These are phyloP conservation scores for Closterium sp. DNA, from an alignment of 139 green algal species.

Conservation along the genomic window DNA sequence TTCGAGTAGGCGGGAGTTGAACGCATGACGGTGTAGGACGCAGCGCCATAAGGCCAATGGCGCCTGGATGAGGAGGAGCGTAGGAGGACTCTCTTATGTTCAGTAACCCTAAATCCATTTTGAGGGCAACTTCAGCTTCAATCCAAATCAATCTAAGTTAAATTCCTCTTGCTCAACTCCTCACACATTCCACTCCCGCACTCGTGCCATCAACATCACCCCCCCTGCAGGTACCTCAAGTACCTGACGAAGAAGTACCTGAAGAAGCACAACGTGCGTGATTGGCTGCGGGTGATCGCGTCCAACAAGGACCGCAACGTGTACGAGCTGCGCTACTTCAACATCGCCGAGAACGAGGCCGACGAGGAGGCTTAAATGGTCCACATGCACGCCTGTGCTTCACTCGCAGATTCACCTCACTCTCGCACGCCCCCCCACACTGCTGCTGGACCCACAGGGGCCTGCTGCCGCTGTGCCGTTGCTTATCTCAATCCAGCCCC, in stretches of 20 bases:
- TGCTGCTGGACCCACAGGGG: not conserved
- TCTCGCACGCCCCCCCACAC: not conserved
- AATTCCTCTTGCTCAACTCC: not conserved
- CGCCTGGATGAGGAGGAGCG: too few relatives aligned
- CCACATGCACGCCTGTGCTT: not conserved
- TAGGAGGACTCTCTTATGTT: too few relatives aligned
- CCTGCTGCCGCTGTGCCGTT: not conserved
- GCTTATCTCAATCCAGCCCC: not conserved
- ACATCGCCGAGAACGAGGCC: slow-evolving; percentile 93
- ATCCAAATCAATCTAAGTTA: too few relatives aligned
- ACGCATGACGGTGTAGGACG: not conserved
- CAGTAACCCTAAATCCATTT: too few relatives aligned
- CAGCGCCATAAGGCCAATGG: not conserved
- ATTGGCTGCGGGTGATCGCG: slow-evolving; percentile 98
- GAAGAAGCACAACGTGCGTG: slow-evolving; percentile 99
- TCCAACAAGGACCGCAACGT: slow-evolving; percentile 96
- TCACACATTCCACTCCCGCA: not conserved
- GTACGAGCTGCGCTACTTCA: slow-evolving; percentile 99
- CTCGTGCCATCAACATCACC: not conserved
- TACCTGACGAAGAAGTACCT: slow-evolving; percentile 99
- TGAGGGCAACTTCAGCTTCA: too few relatives aligned
- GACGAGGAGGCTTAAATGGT: slow-evolving; percentile 67
- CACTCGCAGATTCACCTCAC: not conserved
- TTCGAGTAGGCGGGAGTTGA: not conserved
- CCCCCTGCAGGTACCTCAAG: slow-evolving; percentile 83